Evolutionary conservation across 2,329 filamentous ascomycete species (phyloP).

Genomic region (Pseudogymnoascus sp.): DNA sequence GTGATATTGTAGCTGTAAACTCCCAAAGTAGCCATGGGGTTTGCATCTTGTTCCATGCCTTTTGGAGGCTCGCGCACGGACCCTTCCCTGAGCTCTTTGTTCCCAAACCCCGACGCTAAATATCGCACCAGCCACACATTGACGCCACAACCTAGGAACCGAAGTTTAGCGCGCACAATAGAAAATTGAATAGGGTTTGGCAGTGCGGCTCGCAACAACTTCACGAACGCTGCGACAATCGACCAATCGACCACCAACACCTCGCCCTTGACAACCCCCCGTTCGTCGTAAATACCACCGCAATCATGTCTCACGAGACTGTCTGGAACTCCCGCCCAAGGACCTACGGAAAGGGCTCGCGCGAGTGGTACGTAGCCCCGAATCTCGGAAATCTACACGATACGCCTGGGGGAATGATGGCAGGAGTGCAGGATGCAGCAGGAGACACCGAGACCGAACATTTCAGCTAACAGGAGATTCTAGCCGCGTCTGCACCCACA

Average conservation of each 20-base stretch:
- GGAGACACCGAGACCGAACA: not conserved
- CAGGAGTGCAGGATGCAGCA: constrained; percentile 13
- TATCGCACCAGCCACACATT: constrained; percentile 6
- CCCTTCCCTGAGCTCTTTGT: not conserved
- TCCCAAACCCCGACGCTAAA: constrained; percentile 2
- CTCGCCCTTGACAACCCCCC: constrained; percentile 12
- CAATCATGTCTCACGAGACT: constrained; percentile 81
- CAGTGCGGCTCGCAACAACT: constrained; percentile 10
- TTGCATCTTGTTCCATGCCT: not conserved
- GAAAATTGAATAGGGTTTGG: constrained; percentile 9
- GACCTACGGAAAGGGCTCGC: constrained; percentile 93
- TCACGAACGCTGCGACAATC: constrained; percentile 10
- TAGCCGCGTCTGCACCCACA: constrained; percentile 85
- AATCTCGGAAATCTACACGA: constrained; percentile 18
- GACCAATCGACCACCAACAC: constrained; percentile 10
- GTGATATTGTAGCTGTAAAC: not conserved
- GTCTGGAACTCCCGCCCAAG: constrained; percentile 99
- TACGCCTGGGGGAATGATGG: constrained; percentile 21
- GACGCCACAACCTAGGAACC: constrained; percentile 5
- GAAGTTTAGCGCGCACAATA: constrained; percentile 12
- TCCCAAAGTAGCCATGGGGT: not conserved
- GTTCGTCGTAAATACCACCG: constrained; percentile 16
- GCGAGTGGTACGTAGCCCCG: constrained; percentile 64
- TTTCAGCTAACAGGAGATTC: constrained; percentile 20
- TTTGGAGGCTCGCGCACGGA: not conserved